These are phyloP conservation scores for Castanea sativa DNA, from an alignment of 306 rosid species.

Conservation along the genomic window DNA sequence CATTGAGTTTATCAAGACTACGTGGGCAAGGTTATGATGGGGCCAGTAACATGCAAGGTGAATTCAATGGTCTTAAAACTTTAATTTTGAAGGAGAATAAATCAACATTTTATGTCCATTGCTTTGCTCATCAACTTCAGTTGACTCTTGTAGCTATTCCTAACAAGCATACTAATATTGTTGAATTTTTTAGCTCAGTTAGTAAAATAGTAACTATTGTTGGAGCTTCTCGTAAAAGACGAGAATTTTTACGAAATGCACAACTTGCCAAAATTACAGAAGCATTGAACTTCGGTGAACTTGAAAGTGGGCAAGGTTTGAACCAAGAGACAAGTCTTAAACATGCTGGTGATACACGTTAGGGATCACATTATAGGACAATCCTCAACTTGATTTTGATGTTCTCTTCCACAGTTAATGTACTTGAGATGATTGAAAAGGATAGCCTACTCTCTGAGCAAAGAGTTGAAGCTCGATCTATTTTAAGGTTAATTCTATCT, in stretches of 20 bases:
- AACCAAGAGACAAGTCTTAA: background rate
- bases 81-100: background rate
- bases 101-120: conserved; percentile 12
- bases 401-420: background rate
- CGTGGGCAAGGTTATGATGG: conserved; percentile 9
- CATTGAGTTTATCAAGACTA: background rate
- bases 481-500: no score
- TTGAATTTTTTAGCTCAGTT: background rate
- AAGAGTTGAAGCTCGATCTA: background rate
- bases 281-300: background rate
- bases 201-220: background rate
- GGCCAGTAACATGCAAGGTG: conserved; percentile 11
- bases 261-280: background rate
- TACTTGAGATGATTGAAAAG: background rate
- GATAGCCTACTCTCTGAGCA: background rate
- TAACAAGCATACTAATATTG: background rate
- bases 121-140: conserved; percentile 10
- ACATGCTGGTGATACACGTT: background rate
- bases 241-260: background rate
- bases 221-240: background rate
- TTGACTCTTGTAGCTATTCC: background rate
- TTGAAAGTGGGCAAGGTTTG: background rate
- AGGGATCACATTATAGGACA: background rate
- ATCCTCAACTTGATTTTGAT: background rate
- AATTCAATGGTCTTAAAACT: background rate